Percentiles rank a stretch among this genome's conserved stretches.
phyloP scores from a whole-genome alignment of 2,329 filamentous ascomycete genomes.

The Zasmidium angulare region DNA sequence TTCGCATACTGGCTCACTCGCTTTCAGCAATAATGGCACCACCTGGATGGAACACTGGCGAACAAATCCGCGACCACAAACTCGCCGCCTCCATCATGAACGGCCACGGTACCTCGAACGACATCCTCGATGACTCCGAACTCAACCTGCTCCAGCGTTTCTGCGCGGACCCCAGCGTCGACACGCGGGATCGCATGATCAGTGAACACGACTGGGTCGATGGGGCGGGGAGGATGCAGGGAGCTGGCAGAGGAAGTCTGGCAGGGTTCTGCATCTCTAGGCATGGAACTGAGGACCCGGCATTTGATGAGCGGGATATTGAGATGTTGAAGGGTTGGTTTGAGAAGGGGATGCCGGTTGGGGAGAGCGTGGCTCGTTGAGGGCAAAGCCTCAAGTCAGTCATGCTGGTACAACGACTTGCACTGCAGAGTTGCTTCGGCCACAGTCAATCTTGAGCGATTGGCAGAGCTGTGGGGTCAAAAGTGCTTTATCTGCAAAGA shows the following conservation, averaged over 20 bases:
- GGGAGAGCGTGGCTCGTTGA: conserved; percentile 5
- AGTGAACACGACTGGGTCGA: conserved; percentile 8
- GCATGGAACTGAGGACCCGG: conserved; percentile 12
- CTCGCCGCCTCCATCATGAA: conserved; percentile 14
- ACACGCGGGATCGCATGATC: conserved; percentile 3
- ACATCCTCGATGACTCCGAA: conserved; percentile 2
- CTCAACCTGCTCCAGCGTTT: conserved; percentile 7
- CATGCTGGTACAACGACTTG: not conserved
- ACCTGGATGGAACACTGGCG: conserved; percentile 6
- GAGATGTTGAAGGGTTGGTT: conserved; percentile 17
- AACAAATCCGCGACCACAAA: conserved; percentile 15
- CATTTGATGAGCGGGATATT: conserved; percentile 12
- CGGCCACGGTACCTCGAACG: conserved; percentile 2
- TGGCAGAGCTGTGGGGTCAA: too few species aligned
- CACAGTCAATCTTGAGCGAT: too few species aligned
- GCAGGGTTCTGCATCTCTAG: conserved; percentile 5
- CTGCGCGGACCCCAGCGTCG: not conserved
- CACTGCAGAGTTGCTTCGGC: not conserved
- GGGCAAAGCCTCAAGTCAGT: not conserved
- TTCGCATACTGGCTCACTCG: not conserved
- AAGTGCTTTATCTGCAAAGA: too few species aligned
- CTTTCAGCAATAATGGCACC: not conserved
- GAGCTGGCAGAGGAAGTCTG: conserved; percentile 1
- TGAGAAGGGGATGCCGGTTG: conserved; percentile 9
- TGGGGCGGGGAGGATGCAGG: not conserved